phyloP scores from a whole-genome alignment of 2,329 filamentous ascomycete genomes.

The Sordariomycetes sp. region DNA sequence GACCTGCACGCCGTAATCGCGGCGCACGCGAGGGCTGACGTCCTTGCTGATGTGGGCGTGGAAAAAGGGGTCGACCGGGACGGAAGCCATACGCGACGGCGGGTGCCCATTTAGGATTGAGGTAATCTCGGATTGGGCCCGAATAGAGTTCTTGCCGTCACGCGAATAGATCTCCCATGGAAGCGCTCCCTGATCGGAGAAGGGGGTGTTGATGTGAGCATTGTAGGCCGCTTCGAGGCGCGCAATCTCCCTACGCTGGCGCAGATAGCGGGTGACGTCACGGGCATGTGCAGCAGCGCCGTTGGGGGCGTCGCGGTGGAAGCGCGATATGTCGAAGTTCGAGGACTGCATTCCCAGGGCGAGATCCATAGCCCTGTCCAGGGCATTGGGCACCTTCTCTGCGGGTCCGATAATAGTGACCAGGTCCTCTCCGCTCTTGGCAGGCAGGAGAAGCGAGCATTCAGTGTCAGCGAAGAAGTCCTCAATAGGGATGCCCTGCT shows the following conservation, averaged over 20 bases:
- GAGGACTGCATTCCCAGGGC: conserved; percentile 78
- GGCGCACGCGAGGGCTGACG: conserved; percentile 48
- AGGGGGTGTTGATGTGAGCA: conserved; percentile 77
- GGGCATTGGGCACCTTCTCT: conserved; percentile 57
- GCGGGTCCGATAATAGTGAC: conserved; percentile 75
- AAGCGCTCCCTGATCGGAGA: conserved; percentile 52
- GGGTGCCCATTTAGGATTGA: conserved; percentile 62
- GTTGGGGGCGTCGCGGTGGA: conserved; percentile 60
- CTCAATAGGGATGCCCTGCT: conserved; percentile 64
- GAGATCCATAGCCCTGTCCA: conserved; percentile 77
- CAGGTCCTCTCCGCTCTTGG: conserved; percentile 64
- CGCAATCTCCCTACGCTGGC: conserved; percentile 67
- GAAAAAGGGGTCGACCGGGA: conserved; percentile 67
- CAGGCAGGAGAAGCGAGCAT: conserved; percentile 73
- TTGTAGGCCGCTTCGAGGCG: conserved; percentile 69
- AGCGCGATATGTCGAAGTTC: conserved; percentile 68
- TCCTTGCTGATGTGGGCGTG: conserved; percentile 57
- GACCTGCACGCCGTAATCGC: conserved; percentile 59
- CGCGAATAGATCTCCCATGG: conserved; percentile 83
- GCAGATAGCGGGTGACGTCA: conserved; percentile 78
- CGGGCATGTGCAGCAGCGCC: conserved; percentile 69
- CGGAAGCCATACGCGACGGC: conserved; percentile 52
- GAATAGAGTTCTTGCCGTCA: conserved; percentile 70
- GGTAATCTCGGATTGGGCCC: conserved; percentile 62
- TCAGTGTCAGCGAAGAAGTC: conserved; percentile 86